Evolutionary conservation across 805 yeast genomes (phyloP), one percentile per base, ranked within the genome.

Genomic region (Wickerhamomyces silvicola): DNA sequence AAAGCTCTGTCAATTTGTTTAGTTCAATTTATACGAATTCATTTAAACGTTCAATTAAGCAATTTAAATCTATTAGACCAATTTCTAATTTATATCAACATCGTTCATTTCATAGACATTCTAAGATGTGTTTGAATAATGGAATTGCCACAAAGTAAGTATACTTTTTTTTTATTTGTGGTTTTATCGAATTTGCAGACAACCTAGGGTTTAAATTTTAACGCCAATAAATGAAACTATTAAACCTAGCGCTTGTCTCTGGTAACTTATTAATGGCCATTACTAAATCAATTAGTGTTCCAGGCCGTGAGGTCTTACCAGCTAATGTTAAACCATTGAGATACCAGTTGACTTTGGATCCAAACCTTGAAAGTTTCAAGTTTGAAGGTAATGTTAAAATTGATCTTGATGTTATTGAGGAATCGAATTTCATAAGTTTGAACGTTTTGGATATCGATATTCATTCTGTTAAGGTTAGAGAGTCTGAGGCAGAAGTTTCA

Each of bases 371-470:
- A 29, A 67, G 69, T 9, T 78, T 78, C 64, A 76, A 70, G 36
- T 79, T 73, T 47, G 58, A 61, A 29, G 86, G 85, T 46, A 56
- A 54, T 19, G 73, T 68, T 39, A 58, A 62, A 30, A 75, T 79
- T 44, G 75, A 72, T 31, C 61, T 79, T 43, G 56, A 62, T 26
- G 76, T 78, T 27, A 62, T 66, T 26, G 78, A 73, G 38, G 43
- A 52, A 21, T 56, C 75, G 24, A 53, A 66, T 38, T 52, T 51
- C 18, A 64, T 79, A 36, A 61, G 69, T 17, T 61, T 85, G 48
- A 82, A 85, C 63, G 52, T 74, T 14, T 45, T 76, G 15, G 94
- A 85, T 28, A 68, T 83, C 38, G 81, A 75, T 10, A 64, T 81
- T 44, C 69, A 70, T 38, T 54, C 63, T 22, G 80, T 75, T 12